Percentiles rank a stretch among this genome's conserved stretches.
Conservation (phyloP, 331 rosid species). For the Prunus yedoensis region DNA sequence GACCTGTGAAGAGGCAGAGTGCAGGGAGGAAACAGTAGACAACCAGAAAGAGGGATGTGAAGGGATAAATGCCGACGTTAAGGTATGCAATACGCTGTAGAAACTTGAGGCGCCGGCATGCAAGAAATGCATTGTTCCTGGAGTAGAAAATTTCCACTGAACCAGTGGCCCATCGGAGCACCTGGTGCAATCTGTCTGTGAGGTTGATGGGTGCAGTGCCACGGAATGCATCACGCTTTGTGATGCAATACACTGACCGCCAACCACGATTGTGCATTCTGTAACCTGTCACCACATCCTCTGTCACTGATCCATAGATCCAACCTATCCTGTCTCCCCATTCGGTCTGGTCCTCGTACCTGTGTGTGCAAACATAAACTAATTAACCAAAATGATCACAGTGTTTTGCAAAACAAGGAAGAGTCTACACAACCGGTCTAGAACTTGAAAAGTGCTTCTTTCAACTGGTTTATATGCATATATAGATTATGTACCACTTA, state of each 20-base stretch:
- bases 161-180: slow-evolving; percentile 81
- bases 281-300: slow-evolving; percentile 79
- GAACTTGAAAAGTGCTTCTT: neutral
- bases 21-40: slow-evolving; percentile 75
- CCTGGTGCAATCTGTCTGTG: slow-evolving; percentile 78
- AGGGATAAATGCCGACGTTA: slow-evolving; percentile 74
- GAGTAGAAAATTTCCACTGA: slow-evolving; percentile 86
- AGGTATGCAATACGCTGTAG: slow-evolving; percentile 74
- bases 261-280: slow-evolving; percentile 90
- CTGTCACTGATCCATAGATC: slow-evolving; percentile 88
- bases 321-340: slow-evolving; percentile 84
- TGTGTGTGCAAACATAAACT: neutral
- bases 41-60: slow-evolving; percentile 68
- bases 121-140: slow-evolving; percentile 61
- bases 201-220: slow-evolving; percentile 84
- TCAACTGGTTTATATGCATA: neutral
- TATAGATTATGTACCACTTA: slow-evolving; percentile 11
- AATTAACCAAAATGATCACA: too few species aligned
- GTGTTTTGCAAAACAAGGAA: too few species aligned
- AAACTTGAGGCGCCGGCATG: slow-evolving; percentile 68
- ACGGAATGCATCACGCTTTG: slow-evolving; percentile 75
- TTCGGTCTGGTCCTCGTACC: slow-evolving; percentile 83
- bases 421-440: too few species aligned
- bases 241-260: slow-evolving; percentile 75
- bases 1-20: slow-evolving; percentile 64